These are phyloP conservation scores for Acanthamoeba sp. DNA, from an alignment of 208 protist genomes.

Conservation along the genomic window DNA sequence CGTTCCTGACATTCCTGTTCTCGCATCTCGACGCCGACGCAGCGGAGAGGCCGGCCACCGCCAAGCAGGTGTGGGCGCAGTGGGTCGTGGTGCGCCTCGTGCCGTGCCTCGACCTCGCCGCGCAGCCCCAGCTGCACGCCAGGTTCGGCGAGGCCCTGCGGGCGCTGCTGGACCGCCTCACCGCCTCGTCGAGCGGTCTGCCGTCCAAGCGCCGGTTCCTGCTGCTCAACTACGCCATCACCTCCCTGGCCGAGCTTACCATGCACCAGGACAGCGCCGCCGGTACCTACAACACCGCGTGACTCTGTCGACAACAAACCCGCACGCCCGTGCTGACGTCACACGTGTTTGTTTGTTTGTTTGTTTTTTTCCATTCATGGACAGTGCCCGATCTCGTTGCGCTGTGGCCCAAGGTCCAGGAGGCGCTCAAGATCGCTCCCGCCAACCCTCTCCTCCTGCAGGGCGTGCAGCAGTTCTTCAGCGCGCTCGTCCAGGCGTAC, in stretches of 20 bases:
- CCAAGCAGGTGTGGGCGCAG: conserved; percentile 22
- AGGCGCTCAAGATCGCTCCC: conserved; percentile 36
- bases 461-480: conserved; percentile 57
- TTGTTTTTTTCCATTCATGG: too few relatives aligned
- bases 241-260: conserved; percentile 31
- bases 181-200: neutral
- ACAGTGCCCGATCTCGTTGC: neutral
- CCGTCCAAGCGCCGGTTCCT: neutral
- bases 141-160: neutral
- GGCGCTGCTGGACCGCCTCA: neutral
- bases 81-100: conserved; percentile 31
- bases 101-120: conserved; percentile 22
- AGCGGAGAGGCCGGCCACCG: neutral
- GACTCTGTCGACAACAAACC: neutral
- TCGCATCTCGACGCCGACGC: neutral
- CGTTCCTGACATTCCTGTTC: conserved; percentile 33
- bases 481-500: conserved; percentile 33
- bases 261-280: conserved; percentile 2
- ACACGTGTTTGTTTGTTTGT: neutral
- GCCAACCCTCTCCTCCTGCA: conserved; percentile 11
- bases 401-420: conserved; percentile 1
- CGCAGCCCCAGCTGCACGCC: neutral
- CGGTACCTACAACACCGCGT: neutral
- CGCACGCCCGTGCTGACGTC: neutral
- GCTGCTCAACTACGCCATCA: conserved; percentile 17